These are phyloP conservation scores for Nemania sp. DNA, from an alignment of 2,329 filamentous ascomycete genomes.

Conservation along the genomic window DNA sequence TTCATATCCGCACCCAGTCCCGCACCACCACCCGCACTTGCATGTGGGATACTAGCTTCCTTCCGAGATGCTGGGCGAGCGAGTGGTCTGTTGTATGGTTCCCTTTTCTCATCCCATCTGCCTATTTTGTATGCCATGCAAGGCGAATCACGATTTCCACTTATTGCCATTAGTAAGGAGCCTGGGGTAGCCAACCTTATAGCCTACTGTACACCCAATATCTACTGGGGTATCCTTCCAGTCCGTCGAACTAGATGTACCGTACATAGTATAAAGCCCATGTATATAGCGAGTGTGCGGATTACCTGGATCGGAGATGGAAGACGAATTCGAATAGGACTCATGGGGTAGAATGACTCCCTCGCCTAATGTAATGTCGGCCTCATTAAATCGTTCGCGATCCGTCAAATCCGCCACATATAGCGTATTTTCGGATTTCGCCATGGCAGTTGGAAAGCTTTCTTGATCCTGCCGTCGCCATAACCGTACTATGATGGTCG, in stretches of 20 bases:
- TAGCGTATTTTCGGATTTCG: slow-evolving; percentile 11
- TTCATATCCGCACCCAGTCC: slow-evolving; percentile 20
- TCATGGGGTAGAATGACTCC: not conserved
- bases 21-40: slow-evolving; percentile 24
- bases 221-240: not conserved
- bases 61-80: slow-evolving; percentile 21
- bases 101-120: slow-evolving; percentile 8
- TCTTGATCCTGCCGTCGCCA: slow-evolving; percentile 12
- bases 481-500: not conserved
- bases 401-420: slow-evolving; percentile 13
- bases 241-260: not conserved
- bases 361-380: not conserved
- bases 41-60: slow-evolving; percentile 21
- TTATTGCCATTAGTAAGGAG: slow-evolving; percentile 15
- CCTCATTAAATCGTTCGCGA: slow-evolving; percentile 1
- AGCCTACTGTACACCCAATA: not conserved
- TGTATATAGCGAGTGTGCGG: not conserved
- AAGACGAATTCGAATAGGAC: not conserved
- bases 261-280: not conserved
- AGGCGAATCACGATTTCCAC: slow-evolving; percentile 14
- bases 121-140: slow-evolving; percentile 18
- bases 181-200: slow-evolving; percentile 5
- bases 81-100: not conserved
- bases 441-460: not conserved
- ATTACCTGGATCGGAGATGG: not conserved